phyloP scores from a whole-genome alignment of 2,329 filamentous ascomycete genomes.

The Blastomyces emzantsi region DNA sequence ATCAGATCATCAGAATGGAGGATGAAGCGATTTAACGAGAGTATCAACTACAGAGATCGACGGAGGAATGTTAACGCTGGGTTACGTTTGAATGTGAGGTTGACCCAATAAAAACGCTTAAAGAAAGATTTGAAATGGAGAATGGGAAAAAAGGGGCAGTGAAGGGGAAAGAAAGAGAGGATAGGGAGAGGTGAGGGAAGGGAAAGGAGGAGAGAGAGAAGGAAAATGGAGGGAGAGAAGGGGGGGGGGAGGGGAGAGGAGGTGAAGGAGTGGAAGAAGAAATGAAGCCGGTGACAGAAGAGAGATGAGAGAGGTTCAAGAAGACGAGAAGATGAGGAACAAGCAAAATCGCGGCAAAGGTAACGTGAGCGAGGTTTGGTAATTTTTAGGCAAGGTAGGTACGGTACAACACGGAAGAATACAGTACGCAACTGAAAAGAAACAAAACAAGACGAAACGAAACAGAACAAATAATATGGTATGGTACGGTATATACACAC shows the following conservation, averaged over 20 bases:
- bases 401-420: background rate
- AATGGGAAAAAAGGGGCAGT: slow-evolving; percentile 5
- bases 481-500: slow-evolving; percentile 5
- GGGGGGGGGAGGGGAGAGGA: slow-evolving; percentile 10
- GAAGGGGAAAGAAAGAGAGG: background rate
- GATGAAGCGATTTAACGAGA: slow-evolving; percentile 5
- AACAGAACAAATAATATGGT: slow-evolving; percentile 1
- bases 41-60: slow-evolving; percentile 7
- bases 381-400: background rate
- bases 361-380: slow-evolving; percentile 5
- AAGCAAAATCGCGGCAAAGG: slow-evolving; percentile 11
- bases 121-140: slow-evolving; percentile 9
- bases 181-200: slow-evolving; percentile 4
- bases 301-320: slow-evolving; percentile 14
- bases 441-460: background rate
- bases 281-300: slow-evolving; percentile 6
- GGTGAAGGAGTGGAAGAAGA: slow-evolving; percentile 9
- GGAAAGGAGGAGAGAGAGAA: slow-evolving; percentile 10
- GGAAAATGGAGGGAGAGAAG: slow-evolving; percentile 9
- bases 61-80: background rate
- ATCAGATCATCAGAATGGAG: background rate
- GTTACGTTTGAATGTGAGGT: background rate
- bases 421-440: background rate
- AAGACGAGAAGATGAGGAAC: slow-evolving; percentile 15
- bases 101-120: slow-evolving; percentile 7